Evolutionary conservation across 2,329 filamentous ascomycete species (phyloP).

Genomic region (Escovopsis weberi): DNA sequence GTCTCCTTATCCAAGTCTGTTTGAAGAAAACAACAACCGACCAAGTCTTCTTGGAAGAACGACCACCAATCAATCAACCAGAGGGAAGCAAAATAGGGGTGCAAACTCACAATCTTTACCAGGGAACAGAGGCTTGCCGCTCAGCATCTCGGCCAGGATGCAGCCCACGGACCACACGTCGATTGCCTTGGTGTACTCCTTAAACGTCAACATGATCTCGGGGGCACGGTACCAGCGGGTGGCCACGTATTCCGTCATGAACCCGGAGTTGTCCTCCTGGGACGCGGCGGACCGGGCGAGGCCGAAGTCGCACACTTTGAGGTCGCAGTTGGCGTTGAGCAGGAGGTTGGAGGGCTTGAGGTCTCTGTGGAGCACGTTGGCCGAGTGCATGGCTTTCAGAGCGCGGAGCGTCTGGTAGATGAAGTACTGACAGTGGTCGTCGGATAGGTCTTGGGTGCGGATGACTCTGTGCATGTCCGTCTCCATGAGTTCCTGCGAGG

Average conservation of each 20-base stretch:
- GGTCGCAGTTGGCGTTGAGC: constrained; percentile 94
- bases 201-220: constrained; percentile 99
- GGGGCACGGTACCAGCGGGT: constrained; percentile 98
- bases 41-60: too few species aligned
- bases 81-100: background rate
- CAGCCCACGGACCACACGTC: constrained; percentile 99
- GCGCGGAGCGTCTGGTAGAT: constrained; percentile 98
- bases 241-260: constrained; percentile 99
- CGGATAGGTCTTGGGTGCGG: constrained; percentile 92
- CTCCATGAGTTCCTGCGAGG: constrained; percentile 81
- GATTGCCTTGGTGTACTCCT: constrained; percentile 99
- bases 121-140: constrained; percentile 93
- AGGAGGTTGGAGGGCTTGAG: constrained; percentile 95
- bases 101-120: constrained; percentile 81
- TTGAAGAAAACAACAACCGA: too few species aligned
- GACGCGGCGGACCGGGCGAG: constrained; percentile 90
- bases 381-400: constrained; percentile 98
- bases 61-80: background rate
- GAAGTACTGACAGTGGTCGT: constrained; percentile 99
- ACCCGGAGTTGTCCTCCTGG: constrained; percentile 98
- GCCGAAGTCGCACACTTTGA: constrained; percentile 98
- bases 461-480: constrained; percentile 99
- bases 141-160: constrained; percentile 96
- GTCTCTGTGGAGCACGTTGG: constrained; percentile 93
- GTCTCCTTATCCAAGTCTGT: background rate